Percentiles rank a stretch among this genome's conserved stretches.
Conservation (phyloP, 768 basidiomycete genomes). For the Kwoniella mangroviensis region DNA sequence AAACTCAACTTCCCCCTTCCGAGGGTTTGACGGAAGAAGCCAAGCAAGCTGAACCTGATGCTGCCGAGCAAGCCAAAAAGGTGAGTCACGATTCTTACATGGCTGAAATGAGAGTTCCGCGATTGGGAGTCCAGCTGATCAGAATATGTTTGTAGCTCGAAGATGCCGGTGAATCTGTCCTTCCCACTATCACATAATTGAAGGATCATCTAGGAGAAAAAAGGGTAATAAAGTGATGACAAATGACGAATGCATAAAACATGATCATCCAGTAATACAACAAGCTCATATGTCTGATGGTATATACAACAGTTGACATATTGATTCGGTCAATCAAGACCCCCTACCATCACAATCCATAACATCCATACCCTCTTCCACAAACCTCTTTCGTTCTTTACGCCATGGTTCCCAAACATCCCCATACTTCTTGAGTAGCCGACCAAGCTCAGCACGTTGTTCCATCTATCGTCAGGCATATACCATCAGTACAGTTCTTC, state of each 20-base stretch:
- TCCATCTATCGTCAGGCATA: conserved; percentile 65
- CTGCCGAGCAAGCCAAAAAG: conserved; percentile 42
- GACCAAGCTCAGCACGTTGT: conserved; percentile 76
- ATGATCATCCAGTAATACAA: background rate
- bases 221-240: background rate
- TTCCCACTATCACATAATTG: conserved; percentile 44
- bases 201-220: background rate
- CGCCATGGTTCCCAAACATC: conserved; percentile 84
- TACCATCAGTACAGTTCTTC: background rate
- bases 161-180: conserved; percentile 43
- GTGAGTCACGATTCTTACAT: conserved; percentile 28
- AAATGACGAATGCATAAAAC: background rate
- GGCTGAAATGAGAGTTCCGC: too few species aligned
- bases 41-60: conserved; percentile 49
- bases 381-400: conserved; percentile 64
- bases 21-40: conserved; percentile 47
- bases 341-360: conserved; percentile 38
- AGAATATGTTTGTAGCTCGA: conserved; percentile 25
- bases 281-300: too few species aligned
- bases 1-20: conserved; percentile 25
- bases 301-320: too few species aligned
- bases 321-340: conserved; percentile 4
- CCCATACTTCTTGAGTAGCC: conserved; percentile 82
- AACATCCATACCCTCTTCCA: conserved; percentile 53
- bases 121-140: background rate